phyloP scores from a whole-genome alignment of 192 early-diverging fungal species.

The Ambispora gerdemannii region DNA sequence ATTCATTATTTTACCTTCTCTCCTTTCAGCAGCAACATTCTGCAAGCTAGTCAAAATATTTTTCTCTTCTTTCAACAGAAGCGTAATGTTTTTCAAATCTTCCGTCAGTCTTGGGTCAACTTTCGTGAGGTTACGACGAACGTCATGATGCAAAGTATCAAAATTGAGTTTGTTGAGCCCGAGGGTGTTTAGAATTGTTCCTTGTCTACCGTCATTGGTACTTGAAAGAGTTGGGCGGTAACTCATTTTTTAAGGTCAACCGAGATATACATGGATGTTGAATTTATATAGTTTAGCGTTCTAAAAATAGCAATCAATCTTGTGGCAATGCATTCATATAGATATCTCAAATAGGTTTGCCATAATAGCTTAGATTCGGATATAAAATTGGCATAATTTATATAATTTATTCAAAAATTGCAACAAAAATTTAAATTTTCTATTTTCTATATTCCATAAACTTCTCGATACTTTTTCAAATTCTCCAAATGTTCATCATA shows the following conservation, averaged over 20 bases:
- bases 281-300: too few species aligned
- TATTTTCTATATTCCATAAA: slow-evolving; percentile 78
- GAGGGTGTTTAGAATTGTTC: background rate
- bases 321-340: too few species aligned
- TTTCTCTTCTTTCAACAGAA: slow-evolving; percentile 24
- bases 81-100: slow-evolving; percentile 21
- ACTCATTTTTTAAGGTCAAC: background rate
- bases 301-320: too few species aligned
- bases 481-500: slow-evolving; percentile 58
- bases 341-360: too few species aligned
- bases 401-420: too few species aligned
- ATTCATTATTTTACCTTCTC: slow-evolving; percentile 5
- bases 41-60: slow-evolving; percentile 27
- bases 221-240: background rate
- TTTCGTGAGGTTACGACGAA: slow-evolving; percentile 22
- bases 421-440: too few species aligned
- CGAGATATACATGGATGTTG: too few species aligned
- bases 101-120: slow-evolving; percentile 22
- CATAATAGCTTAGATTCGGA: too few species aligned
- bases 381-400: too few species aligned
- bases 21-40: slow-evolving; percentile 26
- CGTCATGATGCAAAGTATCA: slow-evolving; percentile 19
- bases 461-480: slow-evolving; percentile 77
- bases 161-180: slow-evolving; percentile 13
- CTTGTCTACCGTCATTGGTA: background rate